Evolutionary conservation across 495 filamentous ascomycete genomes (phyloP), one percentile per base, ranked within the genome.

Genomic region (Astrothelium macrocarpum): DNA sequence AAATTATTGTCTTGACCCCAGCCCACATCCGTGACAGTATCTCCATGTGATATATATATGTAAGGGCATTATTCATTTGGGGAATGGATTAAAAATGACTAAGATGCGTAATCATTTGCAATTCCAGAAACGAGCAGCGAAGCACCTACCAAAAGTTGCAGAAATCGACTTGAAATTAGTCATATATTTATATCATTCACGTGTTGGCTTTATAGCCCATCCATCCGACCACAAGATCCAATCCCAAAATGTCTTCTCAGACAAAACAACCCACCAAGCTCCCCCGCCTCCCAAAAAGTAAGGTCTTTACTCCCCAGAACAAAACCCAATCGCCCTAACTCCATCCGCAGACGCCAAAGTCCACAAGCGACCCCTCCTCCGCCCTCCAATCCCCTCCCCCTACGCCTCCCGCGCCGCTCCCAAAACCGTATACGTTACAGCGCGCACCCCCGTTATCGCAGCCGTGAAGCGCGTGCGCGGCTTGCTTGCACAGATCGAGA

Each of bases 381-480:
- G 87, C 75, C 84, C 84, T 43, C 77, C 82, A 59, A 82, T 87
- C 59, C 76, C 84, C 68, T 79, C 82, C 56, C 84, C 84, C 65
- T 80, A 77, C 75, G 69, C 80, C 62, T 78, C 76, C 65, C 66
- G 78, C 64, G 66, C 70, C 49, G 68, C 77, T 46, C 79, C 78
- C 16, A 90, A 89, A 73, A 74, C 85, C 66, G 79, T 98, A 79
- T 96, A 96, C 76, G 78, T 97, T n/a, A 86, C 87, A 11, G 73
- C 84, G 56, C 76, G 74, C 2, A 85, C 91, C 0, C 88, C 89
- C 14, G 90, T 95, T 79, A 86, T 95, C 74, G 83, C 86, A n/a
- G 82, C 85, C 14, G 81, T 96, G 18, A 90, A 90, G 74, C 90
- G 91, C 65, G 84, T 90, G 29, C 84, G 87, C 59, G 87, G 86